Evolutionary conservation across 2,329 filamentous ascomycete genomes (phyloP).

Genomic region (Elsinoe arachidis): DNA sequence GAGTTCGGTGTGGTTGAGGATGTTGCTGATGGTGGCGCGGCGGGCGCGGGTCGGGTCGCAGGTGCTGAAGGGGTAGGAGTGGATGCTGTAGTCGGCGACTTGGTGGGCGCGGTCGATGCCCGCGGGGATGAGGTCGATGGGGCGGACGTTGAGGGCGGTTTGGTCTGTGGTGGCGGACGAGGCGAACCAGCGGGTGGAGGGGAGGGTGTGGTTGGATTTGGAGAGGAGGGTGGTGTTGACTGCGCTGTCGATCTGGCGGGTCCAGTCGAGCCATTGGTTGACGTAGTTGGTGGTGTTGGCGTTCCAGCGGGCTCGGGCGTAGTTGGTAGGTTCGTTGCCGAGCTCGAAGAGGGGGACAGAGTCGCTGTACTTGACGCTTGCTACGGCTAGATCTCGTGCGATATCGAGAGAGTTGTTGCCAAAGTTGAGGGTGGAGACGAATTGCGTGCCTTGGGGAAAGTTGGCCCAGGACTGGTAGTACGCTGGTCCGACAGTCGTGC

Average conservation of each 20-base stretch:
- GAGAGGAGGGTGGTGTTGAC: slow-evolving; percentile 16
- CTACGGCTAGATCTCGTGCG: slow-evolving; percentile 23
- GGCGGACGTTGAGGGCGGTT: slow-evolving; percentile 22
- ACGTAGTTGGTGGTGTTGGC: slow-evolving; percentile 23
- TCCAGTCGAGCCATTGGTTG: slow-evolving; percentile 26
- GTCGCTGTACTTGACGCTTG: slow-evolving; percentile 23
- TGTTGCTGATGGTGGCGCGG: slow-evolving; percentile 22
- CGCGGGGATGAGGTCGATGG: slow-evolving; percentile 23
- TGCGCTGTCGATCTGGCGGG: slow-evolving; percentile 21
- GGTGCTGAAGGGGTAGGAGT: slow-evolving; percentile 25
- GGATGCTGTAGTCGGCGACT: slow-evolving; percentile 25
- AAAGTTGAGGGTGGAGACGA: slow-evolving; percentile 25
- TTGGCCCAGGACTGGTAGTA: slow-evolving; percentile 27
- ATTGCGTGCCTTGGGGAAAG: slow-evolving; percentile 23
- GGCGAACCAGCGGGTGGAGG: slow-evolving; percentile 22
- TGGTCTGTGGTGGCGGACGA: slow-evolving; percentile 25
- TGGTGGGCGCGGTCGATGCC: slow-evolving; percentile 21
- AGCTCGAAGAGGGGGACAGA: slow-evolving; percentile 23
- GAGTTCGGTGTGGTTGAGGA: slow-evolving; percentile 24
- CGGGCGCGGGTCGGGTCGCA: slow-evolving; percentile 22
- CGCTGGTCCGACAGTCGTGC: slow-evolving; percentile 23
- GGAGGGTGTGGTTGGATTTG: background rate
- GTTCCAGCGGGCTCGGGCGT: slow-evolving; percentile 20
- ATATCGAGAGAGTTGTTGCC: slow-evolving; percentile 24
- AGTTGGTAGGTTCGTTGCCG: slow-evolving; percentile 26